Evolutionary conservation across 179 eudicot species (phyloP).

Genomic region (Spinacia oleracea): DNA sequence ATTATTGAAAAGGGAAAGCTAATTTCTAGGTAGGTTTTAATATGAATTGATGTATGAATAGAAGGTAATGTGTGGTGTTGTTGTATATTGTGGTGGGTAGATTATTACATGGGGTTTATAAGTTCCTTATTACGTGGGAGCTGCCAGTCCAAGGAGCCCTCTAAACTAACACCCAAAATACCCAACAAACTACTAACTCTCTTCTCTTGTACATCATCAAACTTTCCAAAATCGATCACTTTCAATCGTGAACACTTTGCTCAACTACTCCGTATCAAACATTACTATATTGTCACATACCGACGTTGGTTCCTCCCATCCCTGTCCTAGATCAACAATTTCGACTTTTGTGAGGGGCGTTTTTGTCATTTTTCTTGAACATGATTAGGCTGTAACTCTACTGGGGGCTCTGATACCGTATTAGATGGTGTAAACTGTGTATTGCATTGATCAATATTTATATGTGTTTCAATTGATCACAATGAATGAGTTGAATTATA

Average conservation of each 20-base stretch:
- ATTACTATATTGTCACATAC: neutral
- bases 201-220: neutral
- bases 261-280: neutral
- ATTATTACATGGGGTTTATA: constrained; percentile 14
- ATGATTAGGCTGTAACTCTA: too few relatives aligned
- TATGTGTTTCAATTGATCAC: too few relatives aligned
- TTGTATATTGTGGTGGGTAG: constrained; percentile 9
- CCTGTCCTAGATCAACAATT: neutral
- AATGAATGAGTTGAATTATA: too few relatives aligned
- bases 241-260: neutral
- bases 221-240: constrained; percentile 12
- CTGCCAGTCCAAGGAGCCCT: constrained; percentile 21
- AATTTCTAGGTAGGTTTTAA: neutral
- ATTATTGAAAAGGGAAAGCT: neutral
- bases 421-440: too few relatives aligned
- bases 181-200: constrained; percentile 11
- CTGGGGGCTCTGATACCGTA: too few relatives aligned
- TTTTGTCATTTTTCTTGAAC: too few relatives aligned
- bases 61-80: neutral
- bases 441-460: too few relatives aligned
- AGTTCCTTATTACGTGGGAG: constrained; percentile 16
- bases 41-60: neutral
- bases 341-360: too few relatives aligned
- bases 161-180: constrained; percentile 24
- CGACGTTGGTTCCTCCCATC: neutral